phyloP scores from a whole-genome alignment of 306 rosid genomes.

The Medicago ruthenica region DNA sequence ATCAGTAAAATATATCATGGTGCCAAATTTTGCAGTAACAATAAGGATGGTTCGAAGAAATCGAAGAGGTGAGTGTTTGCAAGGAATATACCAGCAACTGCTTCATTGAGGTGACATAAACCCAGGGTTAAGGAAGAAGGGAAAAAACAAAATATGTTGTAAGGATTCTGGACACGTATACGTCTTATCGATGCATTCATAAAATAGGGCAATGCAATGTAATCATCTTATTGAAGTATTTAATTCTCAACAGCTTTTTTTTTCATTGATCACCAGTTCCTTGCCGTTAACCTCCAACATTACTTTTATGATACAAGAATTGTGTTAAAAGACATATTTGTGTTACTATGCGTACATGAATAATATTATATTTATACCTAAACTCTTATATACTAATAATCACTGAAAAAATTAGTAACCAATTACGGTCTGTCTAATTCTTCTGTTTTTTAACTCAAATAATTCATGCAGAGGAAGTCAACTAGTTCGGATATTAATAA shows the following conservation, averaged over 20 bases:
- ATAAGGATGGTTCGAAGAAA: slow-evolving; percentile 43
- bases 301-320: not conserved
- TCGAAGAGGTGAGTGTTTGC: slow-evolving; percentile 28
- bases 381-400: not conserved
- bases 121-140: slow-evolving; percentile 20
- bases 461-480: not conserved
- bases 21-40: slow-evolving; percentile 47
- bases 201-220: slow-evolving; percentile 23
- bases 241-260: not conserved
- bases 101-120: slow-evolving; percentile 27
- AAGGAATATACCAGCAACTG: slow-evolving; percentile 27
- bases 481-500: not conserved
- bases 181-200: slow-evolving; percentile 5
- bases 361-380: not conserved
- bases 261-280: slow-evolving; percentile 13
- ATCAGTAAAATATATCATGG: slow-evolving; percentile 27
- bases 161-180: slow-evolving; percentile 31
- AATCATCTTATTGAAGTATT: slow-evolving; percentile 8
- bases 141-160: slow-evolving; percentile 14
- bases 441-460: not conserved
- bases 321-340: not conserved
- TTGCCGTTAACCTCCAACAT: not conserved
- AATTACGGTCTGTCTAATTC: not conserved
- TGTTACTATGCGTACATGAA: not conserved
- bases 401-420: not conserved